Evolutionary conservation across 305 asterid species (phyloP).

Genomic region (Fraxinus baroniana): DNA sequence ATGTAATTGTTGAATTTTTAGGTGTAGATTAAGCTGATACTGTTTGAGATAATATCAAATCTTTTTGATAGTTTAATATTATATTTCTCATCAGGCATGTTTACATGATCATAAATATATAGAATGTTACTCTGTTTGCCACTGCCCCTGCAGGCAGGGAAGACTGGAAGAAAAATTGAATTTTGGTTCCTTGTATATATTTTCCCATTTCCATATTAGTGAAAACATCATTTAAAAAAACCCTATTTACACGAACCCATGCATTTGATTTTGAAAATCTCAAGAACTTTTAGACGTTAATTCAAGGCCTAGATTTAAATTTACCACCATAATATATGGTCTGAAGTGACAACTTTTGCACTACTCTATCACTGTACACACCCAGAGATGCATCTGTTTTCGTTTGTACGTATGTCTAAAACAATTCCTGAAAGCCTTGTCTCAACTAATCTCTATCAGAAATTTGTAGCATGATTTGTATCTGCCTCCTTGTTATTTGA

Average conservation of each 20-base stretch:
- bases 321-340: background rate
- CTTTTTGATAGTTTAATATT: background rate
- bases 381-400: background rate
- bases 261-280: background rate
- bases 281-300: background rate
- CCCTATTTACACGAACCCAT: background rate
- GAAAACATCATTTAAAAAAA: background rate
- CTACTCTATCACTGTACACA: background rate
- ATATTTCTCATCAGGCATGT: background rate
- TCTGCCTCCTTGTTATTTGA: background rate
- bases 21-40: background rate
- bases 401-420: background rate
- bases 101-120: background rate
- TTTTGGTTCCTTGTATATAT: background rate
- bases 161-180: background rate
- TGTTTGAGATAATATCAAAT: background rate
- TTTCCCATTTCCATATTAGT: background rate
- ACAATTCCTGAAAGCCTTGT: background rate
- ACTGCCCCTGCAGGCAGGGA: background rate
- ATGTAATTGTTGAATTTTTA: background rate
- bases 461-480: background rate
- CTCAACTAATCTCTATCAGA: background rate
- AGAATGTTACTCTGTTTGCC: background rate
- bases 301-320: background rate
- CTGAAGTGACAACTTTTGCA: background rate